Conservation (phyloP, 352 stramenopile species). For the Pythium monospermum region DNA sequence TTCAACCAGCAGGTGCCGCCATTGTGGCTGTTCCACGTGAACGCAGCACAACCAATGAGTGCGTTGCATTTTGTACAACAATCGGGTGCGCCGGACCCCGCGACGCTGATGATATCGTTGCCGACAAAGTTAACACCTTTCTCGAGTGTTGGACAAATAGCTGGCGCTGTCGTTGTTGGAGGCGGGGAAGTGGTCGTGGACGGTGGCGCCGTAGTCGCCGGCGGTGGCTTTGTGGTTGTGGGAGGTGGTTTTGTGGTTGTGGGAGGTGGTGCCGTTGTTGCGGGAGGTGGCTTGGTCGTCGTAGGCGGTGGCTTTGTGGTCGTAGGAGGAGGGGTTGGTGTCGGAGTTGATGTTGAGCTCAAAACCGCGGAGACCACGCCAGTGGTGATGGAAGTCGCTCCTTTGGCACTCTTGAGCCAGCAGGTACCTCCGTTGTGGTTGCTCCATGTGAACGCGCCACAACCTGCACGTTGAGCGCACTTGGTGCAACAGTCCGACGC, state of each 20-base stretch:
- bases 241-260: no score
- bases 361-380: neutral
- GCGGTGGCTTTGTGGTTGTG: no score
- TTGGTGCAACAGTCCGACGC: constrained; percentile 4
- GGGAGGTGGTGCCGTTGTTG: no score
- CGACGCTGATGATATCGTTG: constrained; percentile 16
- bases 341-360: neutral
- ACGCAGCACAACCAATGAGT: constrained; percentile 14
- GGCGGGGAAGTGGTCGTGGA: no score
- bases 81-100: constrained; percentile 2
- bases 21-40: constrained; percentile 21
- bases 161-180: no score
- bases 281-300: no score
- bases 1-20: constrained; percentile 27
- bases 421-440: constrained; percentile 7
- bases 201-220: no score
- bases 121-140: constrained; percentile 1
- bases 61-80: constrained; percentile 17
- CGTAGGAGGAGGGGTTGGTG: no score
- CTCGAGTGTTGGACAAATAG: neutral
- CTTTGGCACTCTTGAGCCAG: constrained; percentile 16
- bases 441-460: constrained; percentile 11
- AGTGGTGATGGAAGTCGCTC: neutral
- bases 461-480: neutral
- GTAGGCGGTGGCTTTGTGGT: no score